Evolutionary conservation across 2,329 filamentous ascomycete genomes (phyloP).

Genomic region (Didymella pinodella): DNA sequence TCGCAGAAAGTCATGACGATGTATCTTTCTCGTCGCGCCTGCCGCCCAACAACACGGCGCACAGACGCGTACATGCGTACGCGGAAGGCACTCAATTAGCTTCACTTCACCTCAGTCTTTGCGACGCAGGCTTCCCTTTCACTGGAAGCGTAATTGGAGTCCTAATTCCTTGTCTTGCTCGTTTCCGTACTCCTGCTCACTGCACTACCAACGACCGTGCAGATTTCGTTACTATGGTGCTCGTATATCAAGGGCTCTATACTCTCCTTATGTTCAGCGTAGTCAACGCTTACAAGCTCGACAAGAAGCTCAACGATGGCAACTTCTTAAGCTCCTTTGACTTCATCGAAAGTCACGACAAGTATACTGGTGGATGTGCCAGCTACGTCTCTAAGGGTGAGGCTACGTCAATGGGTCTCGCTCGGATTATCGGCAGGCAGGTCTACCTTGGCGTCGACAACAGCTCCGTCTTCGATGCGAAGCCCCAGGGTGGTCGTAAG

Average conservation of each 20-base stretch:
- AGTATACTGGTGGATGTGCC: slow-evolving; percentile 30
- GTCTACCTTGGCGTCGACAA: slow-evolving; percentile 39
- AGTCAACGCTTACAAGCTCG: slow-evolving; percentile 24
- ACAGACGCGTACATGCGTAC: neutral
- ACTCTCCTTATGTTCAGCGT: slow-evolving; percentile 3
- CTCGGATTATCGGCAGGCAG: slow-evolving; percentile 23
- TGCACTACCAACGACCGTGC: neutral
- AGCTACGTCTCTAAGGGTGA: slow-evolving; percentile 31
- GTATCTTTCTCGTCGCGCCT: neutral
- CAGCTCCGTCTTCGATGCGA: slow-evolving; percentile 5
- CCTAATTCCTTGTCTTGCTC: neutral
- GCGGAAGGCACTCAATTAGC: neutral
- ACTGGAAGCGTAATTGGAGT: neutral
- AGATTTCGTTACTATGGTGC: slow-evolving; percentile 1
- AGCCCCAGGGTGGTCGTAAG: slow-evolving; percentile 28
- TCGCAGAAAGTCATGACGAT: too few species aligned
- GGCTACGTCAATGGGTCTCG: slow-evolving; percentile 28
- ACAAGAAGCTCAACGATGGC: slow-evolving; percentile 26
- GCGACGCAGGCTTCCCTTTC: neutral
- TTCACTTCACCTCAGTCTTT: neutral
- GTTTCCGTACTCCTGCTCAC: neutral
- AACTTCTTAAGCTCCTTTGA: slow-evolving; percentile 33
- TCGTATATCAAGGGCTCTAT: neutral
- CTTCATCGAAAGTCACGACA: slow-evolving; percentile 25
- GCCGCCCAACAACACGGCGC: neutral